phyloP scores from a whole-genome alignment of 257 asterid genomes.

The Solanum etuberosum region DNA sequence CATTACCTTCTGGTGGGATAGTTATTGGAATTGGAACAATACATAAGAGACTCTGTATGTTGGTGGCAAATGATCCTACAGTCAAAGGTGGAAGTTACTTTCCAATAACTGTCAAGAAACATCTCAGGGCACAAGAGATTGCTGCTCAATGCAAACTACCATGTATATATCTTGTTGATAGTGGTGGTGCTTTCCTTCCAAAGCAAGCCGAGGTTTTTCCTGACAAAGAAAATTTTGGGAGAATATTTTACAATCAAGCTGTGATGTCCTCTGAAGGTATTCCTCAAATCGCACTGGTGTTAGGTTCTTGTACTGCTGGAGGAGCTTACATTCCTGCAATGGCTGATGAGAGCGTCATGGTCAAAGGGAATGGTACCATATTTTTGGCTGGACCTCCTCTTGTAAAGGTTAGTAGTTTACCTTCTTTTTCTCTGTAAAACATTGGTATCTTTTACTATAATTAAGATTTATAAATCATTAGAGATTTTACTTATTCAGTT shows the following conservation, averaged over 20 bases:
- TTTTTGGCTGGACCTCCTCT: constrained; percentile 99
- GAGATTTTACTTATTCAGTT: background rate
- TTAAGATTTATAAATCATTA: background rate
- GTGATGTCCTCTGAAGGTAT: constrained; percentile 89
- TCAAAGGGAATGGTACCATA: constrained; percentile 93
- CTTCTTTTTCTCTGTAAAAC: background rate
- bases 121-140: constrained; percentile 96
- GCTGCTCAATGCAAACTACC: constrained; percentile 83
- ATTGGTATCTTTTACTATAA: background rate
- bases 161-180: constrained; percentile 92
- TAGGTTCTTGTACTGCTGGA: constrained; percentile 98
- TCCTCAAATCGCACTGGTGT: constrained; percentile 88
- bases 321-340: constrained; percentile 99
- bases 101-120: constrained; percentile 94
- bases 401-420: constrained; percentile 58
- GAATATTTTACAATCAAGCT: constrained; percentile 90
- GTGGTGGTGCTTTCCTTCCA: constrained; percentile 99
- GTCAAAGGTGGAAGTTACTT: constrained; percentile 96
- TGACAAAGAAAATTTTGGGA: constrained; percentile 89
- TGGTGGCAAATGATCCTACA: constrained; percentile 95
- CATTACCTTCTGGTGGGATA: constrained; percentile 94
- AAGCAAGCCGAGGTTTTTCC: constrained; percentile 98
- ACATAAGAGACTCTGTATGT: constrained; percentile 85
- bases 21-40: constrained; percentile 89
- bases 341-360: constrained; percentile 99